phyloP scores from a whole-genome alignment of 768 basidiomycete genomes.

The Pleurotus pulmonarius region DNA sequence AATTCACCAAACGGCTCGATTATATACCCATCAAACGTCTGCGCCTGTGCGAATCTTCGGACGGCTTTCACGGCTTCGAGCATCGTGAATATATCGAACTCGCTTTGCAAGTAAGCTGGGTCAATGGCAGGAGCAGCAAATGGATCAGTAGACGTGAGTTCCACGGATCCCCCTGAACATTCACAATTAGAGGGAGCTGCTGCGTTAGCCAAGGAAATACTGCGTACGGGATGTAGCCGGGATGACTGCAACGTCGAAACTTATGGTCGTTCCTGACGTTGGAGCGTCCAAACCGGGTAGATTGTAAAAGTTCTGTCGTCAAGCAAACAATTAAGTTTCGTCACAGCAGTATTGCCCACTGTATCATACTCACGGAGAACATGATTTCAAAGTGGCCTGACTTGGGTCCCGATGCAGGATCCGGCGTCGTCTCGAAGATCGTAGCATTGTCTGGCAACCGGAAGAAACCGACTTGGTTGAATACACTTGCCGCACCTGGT shows the following conservation, averaged over 20 bases:
- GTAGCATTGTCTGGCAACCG: slow-evolving; percentile 22
- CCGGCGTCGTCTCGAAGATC: slow-evolving; percentile 23
- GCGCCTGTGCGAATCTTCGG: slow-evolving; percentile 19
- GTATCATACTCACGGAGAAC: slow-evolving; percentile 19
- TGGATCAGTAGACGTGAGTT: slow-evolving; percentile 22
- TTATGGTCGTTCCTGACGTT: background rate
- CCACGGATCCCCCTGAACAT: slow-evolving; percentile 19
- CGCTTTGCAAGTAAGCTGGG: slow-evolving; percentile 14
- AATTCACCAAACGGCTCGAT: slow-evolving; percentile 14
- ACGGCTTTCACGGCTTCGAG: slow-evolving; percentile 20
- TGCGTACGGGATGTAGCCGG: background rate
- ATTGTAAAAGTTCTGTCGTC: background rate
- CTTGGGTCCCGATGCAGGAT: slow-evolving; percentile 32
- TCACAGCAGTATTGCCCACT: background rate
- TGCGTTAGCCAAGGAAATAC: background rate
- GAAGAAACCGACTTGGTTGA: slow-evolving; percentile 15
- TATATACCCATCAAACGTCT: slow-evolving; percentile 24
- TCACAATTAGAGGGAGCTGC: background rate
- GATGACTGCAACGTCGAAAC: background rate
- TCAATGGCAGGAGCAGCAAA: slow-evolving; percentile 22
- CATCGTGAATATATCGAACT: slow-evolving; percentile 23
- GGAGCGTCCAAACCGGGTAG: background rate
- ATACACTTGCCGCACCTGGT: slow-evolving; percentile 9
- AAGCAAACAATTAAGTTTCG: background rate
- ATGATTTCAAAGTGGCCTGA: slow-evolving; percentile 31